Conservation (phyloP, 208 protist species). For the Crithidia sp. region DNA sequence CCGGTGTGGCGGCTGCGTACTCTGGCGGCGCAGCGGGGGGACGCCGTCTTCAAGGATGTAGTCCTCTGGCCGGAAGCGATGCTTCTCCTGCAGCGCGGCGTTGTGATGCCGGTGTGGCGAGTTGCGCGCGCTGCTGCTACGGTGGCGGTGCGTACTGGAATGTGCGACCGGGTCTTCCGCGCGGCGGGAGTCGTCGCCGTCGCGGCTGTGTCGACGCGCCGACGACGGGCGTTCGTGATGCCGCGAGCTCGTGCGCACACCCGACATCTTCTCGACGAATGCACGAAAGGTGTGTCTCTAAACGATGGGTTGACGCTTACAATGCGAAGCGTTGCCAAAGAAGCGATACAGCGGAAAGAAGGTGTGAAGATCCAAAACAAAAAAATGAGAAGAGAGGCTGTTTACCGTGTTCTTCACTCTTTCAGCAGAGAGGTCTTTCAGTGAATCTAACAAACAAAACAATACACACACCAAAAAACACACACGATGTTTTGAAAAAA, state of each 20-base stretch:
- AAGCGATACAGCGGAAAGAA: background rate
- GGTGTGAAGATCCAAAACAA: conserved; percentile 1
- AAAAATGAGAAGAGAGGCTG: background rate
- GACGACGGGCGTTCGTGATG: conserved; percentile 20
- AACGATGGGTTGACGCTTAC: no score
- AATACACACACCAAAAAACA: conserved; percentile 6
- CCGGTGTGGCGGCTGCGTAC: conserved; percentile 37
- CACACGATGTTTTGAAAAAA: background rate
- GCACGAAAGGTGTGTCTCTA: background rate
- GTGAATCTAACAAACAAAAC: background rate
- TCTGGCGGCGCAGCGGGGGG: conserved; percentile 34
- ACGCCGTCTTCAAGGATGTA: conserved; percentile 27
- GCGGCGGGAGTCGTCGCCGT: conserved; percentile 9
- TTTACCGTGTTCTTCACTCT: no score
- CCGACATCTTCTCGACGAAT: conserved; percentile 12
- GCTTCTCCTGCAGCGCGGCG: background rate
- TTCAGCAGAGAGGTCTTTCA: no score
- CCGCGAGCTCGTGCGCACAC: conserved; percentile 11
- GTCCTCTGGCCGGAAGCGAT: conserved; percentile 12
- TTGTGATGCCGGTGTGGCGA: conserved; percentile 12
- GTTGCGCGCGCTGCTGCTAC: conserved; percentile 22
- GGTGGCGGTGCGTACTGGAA: conserved; percentile 24
- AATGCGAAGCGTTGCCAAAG: background rate
- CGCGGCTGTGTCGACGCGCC: conserved; percentile 16
- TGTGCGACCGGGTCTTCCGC: conserved; percentile 2